Evolutionary conservation across 1,284 basidiomycete species (phyloP), one percentile per base, ranked within the genome.

Genomic region (Papiliotrema terrestris): DNA sequence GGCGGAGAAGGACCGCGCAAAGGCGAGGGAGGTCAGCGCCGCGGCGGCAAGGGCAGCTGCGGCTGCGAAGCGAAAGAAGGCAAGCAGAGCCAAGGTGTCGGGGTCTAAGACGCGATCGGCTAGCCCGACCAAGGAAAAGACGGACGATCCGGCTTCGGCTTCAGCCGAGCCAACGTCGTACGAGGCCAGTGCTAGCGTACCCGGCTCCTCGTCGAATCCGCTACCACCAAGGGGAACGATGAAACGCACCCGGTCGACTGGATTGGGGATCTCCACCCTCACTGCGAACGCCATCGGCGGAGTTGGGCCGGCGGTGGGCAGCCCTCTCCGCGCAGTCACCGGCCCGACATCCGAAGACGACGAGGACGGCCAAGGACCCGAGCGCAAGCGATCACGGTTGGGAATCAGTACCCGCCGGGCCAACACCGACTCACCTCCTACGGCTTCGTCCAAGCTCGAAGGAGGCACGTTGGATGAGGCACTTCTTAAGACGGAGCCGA

Each of bases 11-110:
- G 65, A 66, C 22, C 65, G 66, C 45, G 63, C 58, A 13, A 59
- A 57, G 36, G 58, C 63, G 48, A 66, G 64, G 53, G 62, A 65
- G 52, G 65, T 67, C 52, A 65, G 58, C 43, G 64, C 64, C 13
- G 68, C 66, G 9, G 52, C 59, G 23, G 68, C 66, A 17, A 54
- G 66, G 36, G 61, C 61, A 1, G 65, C 62, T 3, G 60, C 62
- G 1, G 66, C 66, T 11, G 54, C 51, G 3, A 62, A 62, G 49
- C 37, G 57, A 4, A 58, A 54, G 26, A 55, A 51, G 54, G 51
- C 23, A 51, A 2, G 22, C 39, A 22, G 47, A 43, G 15, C 19
- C 50, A 41, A 20, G 49, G 41, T 23, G 15, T 15, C 25, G 23
- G 23, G 45, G 36, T 17, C 36, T 23, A 25, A 50, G 47, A 29